Evolutionary conservation across 257 asterid species (phyloP), one percentile per base, ranked within the genome.

Genomic region (Solanum paucissectum): DNA sequence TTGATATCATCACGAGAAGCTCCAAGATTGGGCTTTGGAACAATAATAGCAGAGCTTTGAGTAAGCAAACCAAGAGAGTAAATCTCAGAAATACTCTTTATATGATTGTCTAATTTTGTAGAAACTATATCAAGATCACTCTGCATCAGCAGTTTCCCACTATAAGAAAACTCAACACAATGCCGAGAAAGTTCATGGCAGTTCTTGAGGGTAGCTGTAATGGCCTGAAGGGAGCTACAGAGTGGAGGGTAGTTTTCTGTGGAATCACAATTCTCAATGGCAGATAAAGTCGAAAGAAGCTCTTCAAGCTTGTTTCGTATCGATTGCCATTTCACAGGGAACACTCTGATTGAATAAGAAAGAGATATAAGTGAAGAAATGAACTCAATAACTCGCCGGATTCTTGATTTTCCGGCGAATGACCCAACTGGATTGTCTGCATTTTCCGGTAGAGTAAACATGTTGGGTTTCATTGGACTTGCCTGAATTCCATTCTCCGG

Each of bases 91-190:
- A 95, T 69, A 69, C 88, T 89, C 91, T 74, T 92, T 2, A 87
- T 86, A 87, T 96, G 95, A 37, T 46, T 52, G 69, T 94, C 94
- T 88, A 97, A 86, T 69, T 90, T 94, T 55, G 93, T 89, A 14
- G 94, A 91, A 2, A 93, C 49, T 73, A 94, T 88, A 87, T 96
- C 98, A 46, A 96, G 96, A 92, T 96, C 96, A 88, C 99, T 97
- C 87, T 95, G 96, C 98, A 94, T 97, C 85, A 90, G 98, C 32
- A 97, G 93, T 92, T 97, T 97, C 84, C 99, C 98, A 75, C 93
- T 84, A 66, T 90, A 96, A 21, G 99, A 92, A 33, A 87, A 82
- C 12, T 92, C 93, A 85, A 92, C 66, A 46, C 99, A 97, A 87
- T 89, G 74, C 62, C 38, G 76, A 0, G 95, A 94, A 46, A 94